Evolutionary conservation across 495 filamentous ascomycete genomes (phyloP).

Genomic region (Trichocladium antarcticum): DNA sequence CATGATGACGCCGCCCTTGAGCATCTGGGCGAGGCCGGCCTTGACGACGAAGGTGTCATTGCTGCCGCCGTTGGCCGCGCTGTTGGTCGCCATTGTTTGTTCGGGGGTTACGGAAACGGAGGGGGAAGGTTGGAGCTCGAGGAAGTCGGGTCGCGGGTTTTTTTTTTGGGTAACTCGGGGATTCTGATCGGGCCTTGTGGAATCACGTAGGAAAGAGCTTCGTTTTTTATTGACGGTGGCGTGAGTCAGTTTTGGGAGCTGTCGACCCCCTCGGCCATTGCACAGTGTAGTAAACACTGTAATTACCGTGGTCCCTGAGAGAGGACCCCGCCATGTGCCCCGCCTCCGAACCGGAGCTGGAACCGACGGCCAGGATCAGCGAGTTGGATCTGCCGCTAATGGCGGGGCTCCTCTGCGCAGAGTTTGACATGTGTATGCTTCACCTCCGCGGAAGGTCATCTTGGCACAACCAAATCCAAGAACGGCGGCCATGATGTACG

Average conservation of each 20-base stretch:
- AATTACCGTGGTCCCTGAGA: neutral
- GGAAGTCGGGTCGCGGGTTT: neutral
- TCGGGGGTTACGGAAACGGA: neutral
- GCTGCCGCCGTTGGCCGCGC: conserved; percentile 16
- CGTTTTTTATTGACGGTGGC: neutral
- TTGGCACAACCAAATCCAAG: too few relatives aligned
- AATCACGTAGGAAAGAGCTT: too few relatives aligned
- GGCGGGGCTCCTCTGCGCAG: neutral
- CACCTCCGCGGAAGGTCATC: too few relatives aligned
- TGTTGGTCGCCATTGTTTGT: conserved; percentile 18
- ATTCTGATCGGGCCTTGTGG: too few relatives aligned
- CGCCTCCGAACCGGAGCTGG: conserved; percentile 8
- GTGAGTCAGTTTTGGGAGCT: conserved; percentile 8
- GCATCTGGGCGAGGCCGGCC: conserved; percentile 88
- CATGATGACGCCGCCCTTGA: conserved; percentile 99
- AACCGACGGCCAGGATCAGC: neutral
- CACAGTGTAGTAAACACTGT: conserved; percentile 2
- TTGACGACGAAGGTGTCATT: conserved; percentile 60
- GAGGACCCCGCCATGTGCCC: neutral
- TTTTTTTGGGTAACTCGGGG: too few relatives aligned
- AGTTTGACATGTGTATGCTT: neutral
- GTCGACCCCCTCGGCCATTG: conserved; percentile 4
- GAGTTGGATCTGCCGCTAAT: neutral
- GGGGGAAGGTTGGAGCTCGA: neutral
- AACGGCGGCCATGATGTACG: too few relatives aligned